Base-by-base conservation (phyloP, 306 rosid genomes). In the Herpetospermum pedunculosum region DNA sequence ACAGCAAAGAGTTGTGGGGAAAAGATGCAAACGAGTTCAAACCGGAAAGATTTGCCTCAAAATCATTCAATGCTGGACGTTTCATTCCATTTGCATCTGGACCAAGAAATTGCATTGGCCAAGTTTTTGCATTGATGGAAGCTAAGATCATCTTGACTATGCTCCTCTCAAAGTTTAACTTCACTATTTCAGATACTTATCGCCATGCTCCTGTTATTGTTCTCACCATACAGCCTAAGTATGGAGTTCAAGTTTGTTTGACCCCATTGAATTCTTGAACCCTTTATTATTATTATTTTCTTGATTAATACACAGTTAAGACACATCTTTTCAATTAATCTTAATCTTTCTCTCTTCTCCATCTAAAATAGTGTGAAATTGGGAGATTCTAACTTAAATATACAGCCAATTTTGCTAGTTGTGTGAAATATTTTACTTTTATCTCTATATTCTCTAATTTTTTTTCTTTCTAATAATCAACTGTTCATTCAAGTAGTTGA, bases 191-290 rank as follows among this genome's bases (percentile, higher is more conserved):
- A 0, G 83, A 81, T 0, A 82, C 76, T 78, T 94, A 94, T 77
- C 95, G 89, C 19, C 99, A 94, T 70, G 99, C 99, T 47, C 99
- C 99, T 0, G 83, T 91, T n/a, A 64, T 86, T 43, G 90, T 94
- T 18, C 96, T 94, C 75, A 94, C 99, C 6, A 88, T 94, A 9
- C 92, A 91, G 82, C 99, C 99, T 11, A 94, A 88, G 71, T 83
- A 87, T 68, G 99, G 99, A 5, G 92, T 94, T 84, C 99, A 91
- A 83, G 92, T 94, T 43, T 85, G 87, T 75, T 78, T 94, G 85
- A 87, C 85, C 48, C 90, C 99, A 18, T 65, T 94, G 49, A 79
- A 80, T 57, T 25, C 54, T 68, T 43, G 6, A 26, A 46, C 29
- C 35, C 10, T 28, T 14, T 21, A 4, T 26, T 47, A 29, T 48